Percentiles rank a stretch among this genome's conserved stretches.
phyloP scores from a whole-genome alignment of 2,329 filamentous ascomycete genomes.

The Furcasterigmium furcatum region DNA sequence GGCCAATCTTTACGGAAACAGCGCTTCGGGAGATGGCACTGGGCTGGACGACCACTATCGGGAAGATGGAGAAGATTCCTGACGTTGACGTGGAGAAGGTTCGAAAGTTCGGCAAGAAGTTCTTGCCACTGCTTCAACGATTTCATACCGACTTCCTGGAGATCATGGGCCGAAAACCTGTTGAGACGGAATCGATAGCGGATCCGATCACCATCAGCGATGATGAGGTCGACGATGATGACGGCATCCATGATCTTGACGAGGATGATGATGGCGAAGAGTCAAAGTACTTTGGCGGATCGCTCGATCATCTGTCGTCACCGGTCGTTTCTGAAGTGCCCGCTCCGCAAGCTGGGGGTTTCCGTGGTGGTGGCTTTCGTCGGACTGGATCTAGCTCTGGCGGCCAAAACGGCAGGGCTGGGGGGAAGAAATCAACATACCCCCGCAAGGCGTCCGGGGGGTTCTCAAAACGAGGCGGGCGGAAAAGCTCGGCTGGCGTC shows the following conservation, averaged over 20 bases:
- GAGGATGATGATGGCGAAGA: conserved; percentile 34
- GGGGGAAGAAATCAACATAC: conserved; percentile 16
- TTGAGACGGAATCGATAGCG: conserved; percentile 13
- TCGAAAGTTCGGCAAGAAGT: conserved; percentile 53
- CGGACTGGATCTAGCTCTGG: conserved; percentile 22
- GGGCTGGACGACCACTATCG: conserved; percentile 57
- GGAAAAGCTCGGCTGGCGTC: conserved; percentile 9
- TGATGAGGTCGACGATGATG: conserved; percentile 27
- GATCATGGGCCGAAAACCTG: conserved; percentile 37
- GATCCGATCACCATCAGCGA: conserved; percentile 55
- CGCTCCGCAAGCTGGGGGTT: conserved; percentile 20
- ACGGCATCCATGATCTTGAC: conserved; percentile 26
- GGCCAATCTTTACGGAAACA: conserved; percentile 64
- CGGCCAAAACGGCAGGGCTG: conserved; percentile 20
- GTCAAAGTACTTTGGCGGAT: conserved; percentile 44
- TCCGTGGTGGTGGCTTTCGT: conserved; percentile 14
- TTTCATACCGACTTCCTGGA: conserved; percentile 44
- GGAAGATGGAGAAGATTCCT: conserved; percentile 61
- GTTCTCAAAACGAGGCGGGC: conserved; percentile 2
- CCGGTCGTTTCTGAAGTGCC: conserved; percentile 4
- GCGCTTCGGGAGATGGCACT: conserved; percentile 73
- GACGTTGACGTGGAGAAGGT: conserved; percentile 64
- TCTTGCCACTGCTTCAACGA: conserved; percentile 55
- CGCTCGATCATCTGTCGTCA: conserved; percentile 5
- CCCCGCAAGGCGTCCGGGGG: conserved; percentile 8